phyloP scores from a whole-genome alignment of 2,329 filamentous ascomycete species.

The Penicillium sp. region DNA sequence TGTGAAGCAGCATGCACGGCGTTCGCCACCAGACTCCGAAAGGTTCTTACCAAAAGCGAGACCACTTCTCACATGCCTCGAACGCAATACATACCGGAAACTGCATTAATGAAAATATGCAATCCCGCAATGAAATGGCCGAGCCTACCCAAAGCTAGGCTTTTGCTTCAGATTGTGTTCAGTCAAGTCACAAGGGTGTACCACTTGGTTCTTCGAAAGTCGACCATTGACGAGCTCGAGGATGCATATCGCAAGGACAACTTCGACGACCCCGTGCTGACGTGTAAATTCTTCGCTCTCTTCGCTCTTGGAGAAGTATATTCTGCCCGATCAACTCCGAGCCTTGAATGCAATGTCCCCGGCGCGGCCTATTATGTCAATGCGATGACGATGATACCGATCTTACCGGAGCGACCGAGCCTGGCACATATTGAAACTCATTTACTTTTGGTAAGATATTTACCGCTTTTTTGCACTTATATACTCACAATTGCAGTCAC shows the following conservation, averaged over 20 bases:
- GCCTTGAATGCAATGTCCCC: constrained; percentile 28
- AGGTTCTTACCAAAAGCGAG: too few relatives aligned
- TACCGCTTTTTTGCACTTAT: not conserved
- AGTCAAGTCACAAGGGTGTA: too few relatives aligned
- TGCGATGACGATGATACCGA: constrained; percentile 36
- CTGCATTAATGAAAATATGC: too few relatives aligned
- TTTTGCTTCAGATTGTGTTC: too few relatives aligned
- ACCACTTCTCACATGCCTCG: too few relatives aligned
- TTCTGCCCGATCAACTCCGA: constrained; percentile 30
- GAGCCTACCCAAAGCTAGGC: too few relatives aligned
- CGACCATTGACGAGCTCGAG: constrained; percentile 36
- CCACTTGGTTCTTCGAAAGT: constrained; percentile 15
- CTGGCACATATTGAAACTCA: constrained; percentile 42
- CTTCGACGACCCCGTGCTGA: constrained; percentile 28
- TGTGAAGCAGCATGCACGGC: too few relatives aligned
- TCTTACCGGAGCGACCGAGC: constrained; percentile 40
- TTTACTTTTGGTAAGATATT: constrained; percentile 29
- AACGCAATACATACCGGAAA: too few relatives aligned
- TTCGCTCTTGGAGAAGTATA: constrained; percentile 45
- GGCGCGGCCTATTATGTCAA: constrained; percentile 41
- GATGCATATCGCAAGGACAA: constrained; percentile 23
- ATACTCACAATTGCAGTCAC: constrained; percentile 16
- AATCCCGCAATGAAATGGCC: too few relatives aligned
- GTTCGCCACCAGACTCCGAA: too few relatives aligned
- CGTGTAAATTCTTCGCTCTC: constrained; percentile 43